Base-by-base conservation (phyloP, 1,139 yeast genomes). In the Yamadazyma epiphylla region DNA sequence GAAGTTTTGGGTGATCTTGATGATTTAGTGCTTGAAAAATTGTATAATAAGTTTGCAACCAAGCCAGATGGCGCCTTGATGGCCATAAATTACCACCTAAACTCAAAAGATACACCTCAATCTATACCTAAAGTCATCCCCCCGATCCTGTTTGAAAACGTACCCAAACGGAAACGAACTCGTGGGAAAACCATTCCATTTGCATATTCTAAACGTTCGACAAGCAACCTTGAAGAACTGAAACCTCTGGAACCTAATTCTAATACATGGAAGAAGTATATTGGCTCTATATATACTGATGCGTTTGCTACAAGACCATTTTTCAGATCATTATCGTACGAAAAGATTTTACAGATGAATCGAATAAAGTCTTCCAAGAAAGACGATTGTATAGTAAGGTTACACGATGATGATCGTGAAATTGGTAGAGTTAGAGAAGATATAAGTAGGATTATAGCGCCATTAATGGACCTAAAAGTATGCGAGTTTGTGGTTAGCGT, bases 241-340 rank as follows among this genome's bases (percentile, higher is more conserved):
- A 45, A 46, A 38, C 39, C 34, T 5, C 33, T 33, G 4, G 42
- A 42, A 24, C 31, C 48, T 3, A 29, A 17, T 7, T 7, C 7
- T 17, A 10, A 17, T 10, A 29, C 37, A 22, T 58, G 66, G 65
- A 43, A 41, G 19, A 46, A 57, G 24, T 81, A 67, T 45, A 64
- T 87, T 15, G 96, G 96, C 0, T 69, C 87, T 1, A 46, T 86
- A 16, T 80, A 79, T 38, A 76, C 83, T 0, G 80, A 77, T 31
- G 89, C 87, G 2, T 82, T 89, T 85, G 88, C 94, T 7, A 86
- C 95, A 0, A 60, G 95, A 29, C 86, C 94, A 0, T 81, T 85
- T 0, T 45, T 67, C 24, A 62, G 60, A 26, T 70, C 80, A 0
- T 56, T 80, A 5, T 49, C 64, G 30, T 75, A 71, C 48, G 74